These are phyloP conservation scores for Sonneratia alba DNA, from an alignment of 345 rosid species.

Conservation along the genomic window DNA sequence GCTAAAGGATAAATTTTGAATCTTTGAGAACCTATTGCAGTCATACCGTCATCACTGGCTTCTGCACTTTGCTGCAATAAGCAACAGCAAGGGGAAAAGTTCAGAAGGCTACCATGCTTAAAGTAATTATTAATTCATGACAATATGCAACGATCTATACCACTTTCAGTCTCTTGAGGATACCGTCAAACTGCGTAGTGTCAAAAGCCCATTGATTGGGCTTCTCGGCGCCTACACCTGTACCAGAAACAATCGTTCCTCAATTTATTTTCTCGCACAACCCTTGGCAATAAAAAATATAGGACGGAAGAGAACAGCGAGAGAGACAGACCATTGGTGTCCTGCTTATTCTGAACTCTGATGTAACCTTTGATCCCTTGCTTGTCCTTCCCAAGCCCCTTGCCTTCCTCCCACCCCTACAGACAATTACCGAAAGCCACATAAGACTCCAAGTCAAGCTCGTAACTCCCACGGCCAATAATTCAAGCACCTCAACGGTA, in stretches of 20 bases:
- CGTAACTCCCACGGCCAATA: not conserved
- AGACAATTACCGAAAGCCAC: not conserved
- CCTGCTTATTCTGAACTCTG: slow-evolving; percentile 83
- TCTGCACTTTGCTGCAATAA: slow-evolving; percentile 59
- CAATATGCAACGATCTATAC: slow-evolving; percentile 17
- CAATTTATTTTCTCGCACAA: not conserved
- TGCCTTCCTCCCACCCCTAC: slow-evolving; percentile 99
- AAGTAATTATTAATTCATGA: not conserved
- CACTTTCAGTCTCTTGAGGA: slow-evolving; percentile 92
- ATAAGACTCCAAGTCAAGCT: not conserved
- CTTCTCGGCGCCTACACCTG: slow-evolving; percentile 88
- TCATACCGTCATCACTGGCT: slow-evolving; percentile 45
- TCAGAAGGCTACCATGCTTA: not conserved
- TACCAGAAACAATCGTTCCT: slow-evolving; percentile 7
- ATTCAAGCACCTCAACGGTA: not conserved
- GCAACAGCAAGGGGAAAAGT: not conserved
- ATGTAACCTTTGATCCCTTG: slow-evolving; percentile 93
- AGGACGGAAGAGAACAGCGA: not conserved
- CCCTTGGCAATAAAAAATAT: not conserved
- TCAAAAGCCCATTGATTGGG: slow-evolving; percentile 94
- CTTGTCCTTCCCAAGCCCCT: slow-evolving; percentile 95
- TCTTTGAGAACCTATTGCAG: not conserved
- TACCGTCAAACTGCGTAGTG: slow-evolving; percentile 85
- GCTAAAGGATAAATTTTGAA: not conserved
- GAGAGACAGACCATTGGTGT: slow-evolving; percentile 47